Percentiles rank a stretch among this genome's conserved stretches.
These are phyloP conservation scores for Candida freyschussii DNA, from an alignment of 1,139 yeast genomes.

Conservation along the genomic window DNA sequence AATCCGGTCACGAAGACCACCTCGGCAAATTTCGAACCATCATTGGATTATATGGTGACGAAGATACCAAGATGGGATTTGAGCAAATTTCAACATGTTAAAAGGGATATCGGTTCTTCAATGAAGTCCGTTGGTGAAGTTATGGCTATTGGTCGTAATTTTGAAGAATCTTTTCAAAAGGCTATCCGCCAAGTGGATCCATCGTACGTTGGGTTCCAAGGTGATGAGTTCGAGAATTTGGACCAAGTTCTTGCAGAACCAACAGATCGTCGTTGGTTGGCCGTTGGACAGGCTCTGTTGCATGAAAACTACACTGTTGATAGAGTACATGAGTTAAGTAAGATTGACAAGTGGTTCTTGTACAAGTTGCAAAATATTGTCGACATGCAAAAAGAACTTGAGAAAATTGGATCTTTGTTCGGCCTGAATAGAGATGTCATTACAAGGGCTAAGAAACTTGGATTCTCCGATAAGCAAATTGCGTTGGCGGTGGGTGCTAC, in stretches of 20 bases:
- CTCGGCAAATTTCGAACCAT: conserved; percentile 94
- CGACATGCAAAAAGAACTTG: conserved; percentile 78
- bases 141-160: conserved; percentile 97
- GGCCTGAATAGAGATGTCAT: conserved; percentile 64
- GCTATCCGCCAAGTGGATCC: conserved; percentile 98
- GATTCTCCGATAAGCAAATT: conserved; percentile 93
- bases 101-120: conserved; percentile 87
- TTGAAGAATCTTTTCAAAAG: conserved; percentile 97
- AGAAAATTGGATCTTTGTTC: conserved; percentile 51
- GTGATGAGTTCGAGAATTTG: conserved; percentile 42
- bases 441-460: conserved; percentile 82
- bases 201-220: conserved; percentile 86
- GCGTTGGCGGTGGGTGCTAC: conserved; percentile 61
- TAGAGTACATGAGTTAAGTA: conserved; percentile 81
- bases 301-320: conserved; percentile 91
- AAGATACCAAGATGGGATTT: conserved; percentile 99
- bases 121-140: conserved; percentile 99
- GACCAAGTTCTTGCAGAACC: conserved; percentile 74
- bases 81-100: conserved; percentile 90
- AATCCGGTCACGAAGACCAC: conserved; percentile 97
- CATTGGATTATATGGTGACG: conserved; percentile 92
- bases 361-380: conserved; percentile 89
- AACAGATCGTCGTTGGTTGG: conserved; percentile 96
- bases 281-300: conserved; percentile 93
- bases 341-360: conserved; percentile 95